phyloP scores from a whole-genome alignment of 192 early-diverging fungal genomes.

The Entomortierella chlamydospora region DNA sequence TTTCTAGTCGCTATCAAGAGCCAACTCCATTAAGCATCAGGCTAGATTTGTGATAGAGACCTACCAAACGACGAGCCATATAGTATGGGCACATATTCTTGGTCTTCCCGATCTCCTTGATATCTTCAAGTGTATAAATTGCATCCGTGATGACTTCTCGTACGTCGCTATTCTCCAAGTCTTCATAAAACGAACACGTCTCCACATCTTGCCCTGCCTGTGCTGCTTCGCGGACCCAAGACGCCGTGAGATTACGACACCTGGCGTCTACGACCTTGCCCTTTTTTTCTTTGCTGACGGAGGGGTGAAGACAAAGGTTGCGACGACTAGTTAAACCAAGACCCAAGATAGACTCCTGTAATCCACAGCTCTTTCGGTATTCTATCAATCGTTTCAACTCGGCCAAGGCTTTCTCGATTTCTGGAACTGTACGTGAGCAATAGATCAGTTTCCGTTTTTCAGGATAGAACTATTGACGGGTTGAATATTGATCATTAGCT shows the following conservation, averaged over 20 bases:
- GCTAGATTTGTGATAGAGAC: background rate
- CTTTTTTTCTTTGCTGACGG: conserved; percentile 87
- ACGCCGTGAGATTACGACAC: conserved; percentile 92
- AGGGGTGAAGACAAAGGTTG: conserved; percentile 95
- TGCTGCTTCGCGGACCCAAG: conserved; percentile 89
- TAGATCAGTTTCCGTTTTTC: conserved; percentile 98
- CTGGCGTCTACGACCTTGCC: conserved; percentile 89
- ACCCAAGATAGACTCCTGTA: conserved; percentile 86
- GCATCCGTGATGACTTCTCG: conserved; percentile 80
- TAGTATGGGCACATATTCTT: conserved; percentile 95
- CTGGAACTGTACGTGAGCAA: conserved; percentile 99
- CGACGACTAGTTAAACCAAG: conserved; percentile 93
- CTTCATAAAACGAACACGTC: conserved; percentile 57
- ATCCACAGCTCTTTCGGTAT: conserved; percentile 78
- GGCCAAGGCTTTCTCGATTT: conserved; percentile 98
- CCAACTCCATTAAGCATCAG: too few relatives aligned
- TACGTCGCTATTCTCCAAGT: conserved; percentile 73
- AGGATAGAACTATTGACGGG: conserved; percentile 71
- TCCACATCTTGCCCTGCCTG: conserved; percentile 52
- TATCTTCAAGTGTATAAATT: conserved; percentile 97
- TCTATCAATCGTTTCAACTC: conserved; percentile 94
- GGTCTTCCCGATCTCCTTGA: conserved; percentile 81
- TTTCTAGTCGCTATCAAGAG: too few relatives aligned
- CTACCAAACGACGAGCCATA: conserved; percentile 84
- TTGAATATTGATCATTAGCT: background rate